Evolutionary conservation across 1,284 basidiomycete species (phyloP), one percentile per base, ranked within the genome.

Genomic region (Pterulicium gracile): DNA sequence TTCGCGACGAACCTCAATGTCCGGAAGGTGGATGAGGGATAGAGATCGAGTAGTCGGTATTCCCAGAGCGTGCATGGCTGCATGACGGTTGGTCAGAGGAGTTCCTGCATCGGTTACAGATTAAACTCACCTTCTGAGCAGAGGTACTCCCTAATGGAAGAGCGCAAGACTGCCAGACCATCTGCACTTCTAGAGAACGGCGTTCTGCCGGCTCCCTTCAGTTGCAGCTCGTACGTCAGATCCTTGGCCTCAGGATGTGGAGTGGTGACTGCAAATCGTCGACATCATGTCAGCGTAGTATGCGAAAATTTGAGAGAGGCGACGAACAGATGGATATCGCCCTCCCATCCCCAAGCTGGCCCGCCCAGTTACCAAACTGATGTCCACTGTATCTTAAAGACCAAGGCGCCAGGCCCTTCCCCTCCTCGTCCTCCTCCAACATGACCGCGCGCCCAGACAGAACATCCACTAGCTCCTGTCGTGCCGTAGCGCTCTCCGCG

Each of bases 341-440:
- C 13, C 95, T 77, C 0, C 95, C 95, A 58, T 98, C 95, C 5
- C 95, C 95, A 2, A 98, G 74, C 62, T 98, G 95, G n/a, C 93
- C 92, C 1, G 95, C 95, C 85, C 88, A 98, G 3, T 60, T 65
- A 1, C 93, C 95, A 57, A 98, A 98, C 60, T 98, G 94, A 60
- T 93, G 89, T 0, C 90, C 88, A 54, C 80, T 83, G 59, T 96
- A 97, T 22, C 91, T 72, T 22, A 91, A 70, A 4, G 87, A 81
- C 88, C 90, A 96, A 0, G 93, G 90, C 1, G 84, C 86, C 57
- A 91, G 93, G 2, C 70, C 69, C 2, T 61, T 55, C 4, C 67
- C 61, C 17, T 60, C 57, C 14, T 61, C 63, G 18, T 65, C 64
- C 1, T 58, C 49, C 43, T 57, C 52, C 66, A 82, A 77, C 21